Evolutionary conservation across 148 eudicot genomes (phyloP).

Genomic region (Rhododendron mucronatum): DNA sequence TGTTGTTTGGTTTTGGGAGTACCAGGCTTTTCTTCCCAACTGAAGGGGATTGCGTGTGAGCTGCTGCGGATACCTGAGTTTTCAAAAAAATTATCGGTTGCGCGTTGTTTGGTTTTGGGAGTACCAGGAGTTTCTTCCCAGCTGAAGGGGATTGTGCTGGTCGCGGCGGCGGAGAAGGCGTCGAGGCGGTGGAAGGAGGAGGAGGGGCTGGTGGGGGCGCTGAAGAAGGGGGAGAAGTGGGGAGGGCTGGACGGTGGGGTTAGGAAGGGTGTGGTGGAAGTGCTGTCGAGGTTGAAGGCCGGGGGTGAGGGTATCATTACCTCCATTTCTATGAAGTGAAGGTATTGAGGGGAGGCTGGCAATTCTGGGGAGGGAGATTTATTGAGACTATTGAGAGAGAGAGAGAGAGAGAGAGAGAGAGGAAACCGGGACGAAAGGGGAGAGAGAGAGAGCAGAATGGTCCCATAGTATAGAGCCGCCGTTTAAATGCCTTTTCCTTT

Average conservation of each 20-base stretch:
- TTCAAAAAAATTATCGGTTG: too few species aligned
- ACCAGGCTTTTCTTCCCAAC: slow-evolving; percentile 38
- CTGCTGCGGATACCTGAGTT: too few species aligned
- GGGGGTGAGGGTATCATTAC: neutral
- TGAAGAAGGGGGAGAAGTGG: slow-evolving; percentile 32
- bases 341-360: neutral
- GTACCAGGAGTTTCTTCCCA: slow-evolving; percentile 30
- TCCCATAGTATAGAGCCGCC: neutral
- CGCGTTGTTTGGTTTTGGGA: too few species aligned
- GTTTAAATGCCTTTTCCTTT: neutral
- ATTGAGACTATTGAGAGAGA: neutral
- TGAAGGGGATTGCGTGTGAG: slow-evolving; percentile 8
- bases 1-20: neutral
- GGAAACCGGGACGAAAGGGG: neutral
- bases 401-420: neutral
- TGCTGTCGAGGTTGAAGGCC: slow-evolving; percentile 28
- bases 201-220: slow-evolving; percentile 50
- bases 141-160: neutral
- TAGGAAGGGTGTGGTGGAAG: slow-evolving; percentile 31
- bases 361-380: neutral
- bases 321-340: neutral
- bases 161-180: neutral
- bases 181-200: slow-evolving; percentile 14
- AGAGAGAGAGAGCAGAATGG: neutral
- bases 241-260: slow-evolving; percentile 54